Evolutionary conservation across 306 rosid species (phyloP).

Genomic region (Lablab purpureus): DNA sequence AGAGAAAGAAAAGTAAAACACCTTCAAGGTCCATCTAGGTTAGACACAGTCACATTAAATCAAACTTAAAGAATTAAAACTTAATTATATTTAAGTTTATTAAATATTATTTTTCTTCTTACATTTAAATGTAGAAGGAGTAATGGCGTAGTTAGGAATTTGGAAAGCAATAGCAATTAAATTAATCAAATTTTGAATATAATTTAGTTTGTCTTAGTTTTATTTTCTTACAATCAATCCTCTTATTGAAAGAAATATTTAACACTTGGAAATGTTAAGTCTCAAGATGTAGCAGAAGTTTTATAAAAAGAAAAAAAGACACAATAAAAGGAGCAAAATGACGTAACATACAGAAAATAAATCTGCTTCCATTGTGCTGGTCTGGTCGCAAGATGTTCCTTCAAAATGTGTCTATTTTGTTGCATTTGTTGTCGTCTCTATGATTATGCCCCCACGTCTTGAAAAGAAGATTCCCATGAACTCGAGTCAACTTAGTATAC

Average conservation of each 20-base stretch:
- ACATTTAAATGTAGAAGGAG: too few relatives aligned
- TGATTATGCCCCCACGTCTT: slow-evolving; percentile 59
- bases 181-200: too few relatives aligned
- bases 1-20: background rate
- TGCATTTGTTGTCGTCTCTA: slow-evolving; percentile 53
- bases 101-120: too few relatives aligned
- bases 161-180: too few relatives aligned
- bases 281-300: background rate
- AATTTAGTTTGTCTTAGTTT: too few relatives aligned
- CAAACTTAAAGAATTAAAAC: too few relatives aligned
- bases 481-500: slow-evolving; percentile 48
- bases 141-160: too few relatives aligned
- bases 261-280: background rate
- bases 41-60: too few relatives aligned
- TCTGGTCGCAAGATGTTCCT: slow-evolving; percentile 41
- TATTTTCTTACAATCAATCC: too few relatives aligned
- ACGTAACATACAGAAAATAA: slow-evolving; percentile 18
- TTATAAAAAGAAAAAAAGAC: background rate
- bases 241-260: too few relatives aligned
- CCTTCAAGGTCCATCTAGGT: background rate
- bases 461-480: slow-evolving; percentile 55
- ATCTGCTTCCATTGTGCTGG: background rate
- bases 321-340: slow-evolving; percentile 14
- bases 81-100: too few relatives aligned
- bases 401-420: slow-evolving; percentile 48